Conservation (phyloP, 306 rosid genomes). For the Urtica urens region DNA sequence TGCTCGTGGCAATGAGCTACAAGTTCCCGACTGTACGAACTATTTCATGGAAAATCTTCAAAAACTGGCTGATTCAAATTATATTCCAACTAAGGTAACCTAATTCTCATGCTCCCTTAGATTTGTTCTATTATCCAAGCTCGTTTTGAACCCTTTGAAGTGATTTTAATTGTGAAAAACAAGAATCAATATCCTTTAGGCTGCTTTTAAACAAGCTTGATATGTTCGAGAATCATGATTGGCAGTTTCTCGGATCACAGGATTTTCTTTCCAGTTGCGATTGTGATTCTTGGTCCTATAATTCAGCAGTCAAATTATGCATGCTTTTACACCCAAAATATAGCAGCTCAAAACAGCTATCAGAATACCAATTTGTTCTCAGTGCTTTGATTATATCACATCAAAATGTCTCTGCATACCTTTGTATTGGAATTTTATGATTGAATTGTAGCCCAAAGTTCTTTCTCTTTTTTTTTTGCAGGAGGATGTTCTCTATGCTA, state of each 20-base stretch:
- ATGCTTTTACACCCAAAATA: not conserved
- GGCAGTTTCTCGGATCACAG: no score
- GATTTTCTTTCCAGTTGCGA: no score
- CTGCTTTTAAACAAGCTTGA: no score
- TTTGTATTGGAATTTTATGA: not conserved
- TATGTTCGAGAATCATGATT: no score
- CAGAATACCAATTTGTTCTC: not conserved
- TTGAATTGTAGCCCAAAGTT: not conserved
- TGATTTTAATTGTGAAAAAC: no score
- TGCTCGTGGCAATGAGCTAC: constrained; percentile 84
- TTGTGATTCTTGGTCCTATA: no score
- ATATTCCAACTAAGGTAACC: constrained; percentile 89
- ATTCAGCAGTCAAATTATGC: no score
- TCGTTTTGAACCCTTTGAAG: no score
- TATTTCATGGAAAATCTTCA: constrained; percentile 91
- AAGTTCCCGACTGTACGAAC: constrained; percentile 89
- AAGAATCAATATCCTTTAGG: no score
- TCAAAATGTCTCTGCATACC: not conserved
- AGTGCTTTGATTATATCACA: not conserved
- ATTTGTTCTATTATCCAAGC: no score
- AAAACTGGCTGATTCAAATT: constrained; percentile 64
- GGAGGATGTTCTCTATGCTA: constrained; percentile 94
- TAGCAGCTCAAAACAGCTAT: not conserved
- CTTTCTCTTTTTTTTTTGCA: constrained; percentile 21
- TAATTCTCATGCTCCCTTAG: no score